Evolutionary conservation across 2,329 filamentous ascomycete species (phyloP).

Genomic region (Fusarium sacchari): DNA sequence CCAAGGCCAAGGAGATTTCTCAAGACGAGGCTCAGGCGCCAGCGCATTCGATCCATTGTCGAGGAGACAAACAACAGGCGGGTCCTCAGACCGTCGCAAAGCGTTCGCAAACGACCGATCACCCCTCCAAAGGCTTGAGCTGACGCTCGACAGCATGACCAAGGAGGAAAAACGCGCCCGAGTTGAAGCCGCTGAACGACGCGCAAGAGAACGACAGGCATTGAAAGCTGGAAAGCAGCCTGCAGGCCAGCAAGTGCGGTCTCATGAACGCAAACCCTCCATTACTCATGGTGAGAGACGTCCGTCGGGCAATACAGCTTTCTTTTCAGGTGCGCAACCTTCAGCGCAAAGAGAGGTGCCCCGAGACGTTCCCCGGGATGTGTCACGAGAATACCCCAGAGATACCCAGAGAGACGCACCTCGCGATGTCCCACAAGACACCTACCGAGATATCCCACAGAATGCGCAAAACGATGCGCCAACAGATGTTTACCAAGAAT

Average conservation of each 20-base stretch:
- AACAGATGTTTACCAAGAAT: slow-evolving; percentile 29
- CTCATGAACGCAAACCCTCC: slow-evolving; percentile 40
- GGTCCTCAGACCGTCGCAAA: slow-evolving; percentile 59
- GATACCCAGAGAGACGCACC: slow-evolving; percentile 21
- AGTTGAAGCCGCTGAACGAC: slow-evolving; percentile 82
- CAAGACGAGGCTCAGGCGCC: slow-evolving; percentile 38
- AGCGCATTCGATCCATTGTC: slow-evolving; percentile 41
- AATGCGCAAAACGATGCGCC: slow-evolving; percentile 23
- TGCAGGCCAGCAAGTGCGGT: slow-evolving; percentile 28
- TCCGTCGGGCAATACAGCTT: slow-evolving; percentile 20
- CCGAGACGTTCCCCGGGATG: neutral
- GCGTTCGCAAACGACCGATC: slow-evolving; percentile 84
- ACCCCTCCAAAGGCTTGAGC: slow-evolving; percentile 91
- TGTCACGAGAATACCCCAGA: slow-evolving; percentile 13
- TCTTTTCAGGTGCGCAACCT: slow-evolving; percentile 23
- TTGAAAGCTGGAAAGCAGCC: slow-evolving; percentile 46
- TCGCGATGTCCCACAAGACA: slow-evolving; percentile 17
- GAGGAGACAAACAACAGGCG: slow-evolving; percentile 53
- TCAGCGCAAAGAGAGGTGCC: slow-evolving; percentile 27
- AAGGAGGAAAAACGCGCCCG: slow-evolving; percentile 94
- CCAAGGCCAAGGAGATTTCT: slow-evolving; percentile 34
- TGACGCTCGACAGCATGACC: slow-evolving; percentile 89
- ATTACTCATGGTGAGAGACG: slow-evolving; percentile 28
- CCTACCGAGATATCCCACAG: slow-evolving; percentile 15
- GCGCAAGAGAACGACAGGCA: slow-evolving; percentile 70